Evolutionary conservation across 148 eudicot species (phyloP).

Genomic region (Arbutus unedo): DNA sequence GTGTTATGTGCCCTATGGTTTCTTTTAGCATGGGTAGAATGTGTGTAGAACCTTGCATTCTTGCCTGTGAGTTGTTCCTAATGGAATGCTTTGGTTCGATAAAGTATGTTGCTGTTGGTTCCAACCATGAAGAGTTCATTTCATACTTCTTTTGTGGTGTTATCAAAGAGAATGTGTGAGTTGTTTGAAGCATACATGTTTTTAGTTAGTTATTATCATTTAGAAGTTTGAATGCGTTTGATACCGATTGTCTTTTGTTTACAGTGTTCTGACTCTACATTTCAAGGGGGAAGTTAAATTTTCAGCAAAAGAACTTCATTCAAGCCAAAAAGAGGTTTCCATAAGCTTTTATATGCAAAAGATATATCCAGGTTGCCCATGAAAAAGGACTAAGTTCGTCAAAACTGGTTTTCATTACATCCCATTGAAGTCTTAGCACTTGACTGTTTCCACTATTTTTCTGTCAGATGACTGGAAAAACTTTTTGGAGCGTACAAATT

Average conservation of each 20-base stretch:
- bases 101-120: too few species aligned
- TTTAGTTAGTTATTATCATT: too few species aligned
- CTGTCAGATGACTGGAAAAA: slow-evolving; percentile 82
- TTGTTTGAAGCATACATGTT: too few species aligned
- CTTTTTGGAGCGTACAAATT: slow-evolving; percentile 73
- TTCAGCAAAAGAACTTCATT: slow-evolving; percentile 66
- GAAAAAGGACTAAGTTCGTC: not conserved
- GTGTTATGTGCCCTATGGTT: too few species aligned
- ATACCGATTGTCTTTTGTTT: slow-evolving; percentile 21
- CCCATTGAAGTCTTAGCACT: not conserved
- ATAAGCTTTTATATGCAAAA: slow-evolving; percentile 80
- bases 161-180: too few species aligned
- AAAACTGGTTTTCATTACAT: not conserved
- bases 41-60: too few species aligned
- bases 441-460: slow-evolving; percentile 13
- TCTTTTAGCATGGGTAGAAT: too few species aligned
- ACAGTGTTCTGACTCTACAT: slow-evolving; percentile 94
- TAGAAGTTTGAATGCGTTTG: too few species aligned
- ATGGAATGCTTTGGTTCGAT: too few species aligned
- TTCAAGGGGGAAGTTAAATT: slow-evolving; percentile 79
- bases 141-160: too few species aligned
- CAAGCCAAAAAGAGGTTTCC: slow-evolving; percentile 72
- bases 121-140: too few species aligned
- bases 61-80: too few species aligned
- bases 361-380: slow-evolving; percentile 80